These are phyloP conservation scores for Naganishia sp. DNA, from an alignment of 1,284 basidiomycete species.

Conservation along the genomic window DNA sequence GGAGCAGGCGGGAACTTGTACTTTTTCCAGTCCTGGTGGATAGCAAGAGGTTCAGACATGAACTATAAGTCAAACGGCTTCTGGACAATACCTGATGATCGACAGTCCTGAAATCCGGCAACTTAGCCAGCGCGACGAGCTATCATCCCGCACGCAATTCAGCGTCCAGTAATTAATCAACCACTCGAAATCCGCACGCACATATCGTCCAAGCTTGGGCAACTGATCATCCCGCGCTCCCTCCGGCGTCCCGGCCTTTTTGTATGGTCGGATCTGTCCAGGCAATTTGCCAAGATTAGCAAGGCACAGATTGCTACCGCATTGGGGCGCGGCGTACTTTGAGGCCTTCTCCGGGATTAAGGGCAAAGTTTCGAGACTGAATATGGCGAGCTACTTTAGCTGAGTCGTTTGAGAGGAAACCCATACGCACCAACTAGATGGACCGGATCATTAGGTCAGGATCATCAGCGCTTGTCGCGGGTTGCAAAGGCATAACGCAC, in stretches of 20 bases:
- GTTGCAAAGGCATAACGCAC: constrained; percentile 56
- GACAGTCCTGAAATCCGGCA: constrained; percentile 44
- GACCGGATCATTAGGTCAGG: not conserved
- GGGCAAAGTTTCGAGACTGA: constrained; percentile 77
- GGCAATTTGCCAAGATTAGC: too few species aligned
- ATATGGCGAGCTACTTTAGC: not conserved
- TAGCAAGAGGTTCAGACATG: not conserved
- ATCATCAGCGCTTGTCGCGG: not conserved
- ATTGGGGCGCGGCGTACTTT: constrained; percentile 54
- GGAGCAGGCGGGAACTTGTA: constrained; percentile 21
- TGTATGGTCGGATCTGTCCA: constrained; percentile 68
- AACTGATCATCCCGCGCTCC: constrained; percentile 67
- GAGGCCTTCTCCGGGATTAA: constrained; percentile 79
- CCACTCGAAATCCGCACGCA: constrained; percentile 35
- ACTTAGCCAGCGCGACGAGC: constrained; percentile 41
- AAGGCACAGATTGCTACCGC: too few species aligned
- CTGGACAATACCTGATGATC: constrained; percentile 44
- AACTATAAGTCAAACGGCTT: not conserved
- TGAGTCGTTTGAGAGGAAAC: not conserved
- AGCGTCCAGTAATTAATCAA: not conserved
- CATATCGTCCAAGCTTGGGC: constrained; percentile 64
- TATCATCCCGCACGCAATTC: constrained; percentile 15
- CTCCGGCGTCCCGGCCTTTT: constrained; percentile 67
- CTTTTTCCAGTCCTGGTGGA: constrained; percentile 15
- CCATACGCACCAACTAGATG: constrained; percentile 6